Conservation (phyloP, 2,329 filamentous ascomycete genomes). For the Macrophomina pseudophaseolina region DNA sequence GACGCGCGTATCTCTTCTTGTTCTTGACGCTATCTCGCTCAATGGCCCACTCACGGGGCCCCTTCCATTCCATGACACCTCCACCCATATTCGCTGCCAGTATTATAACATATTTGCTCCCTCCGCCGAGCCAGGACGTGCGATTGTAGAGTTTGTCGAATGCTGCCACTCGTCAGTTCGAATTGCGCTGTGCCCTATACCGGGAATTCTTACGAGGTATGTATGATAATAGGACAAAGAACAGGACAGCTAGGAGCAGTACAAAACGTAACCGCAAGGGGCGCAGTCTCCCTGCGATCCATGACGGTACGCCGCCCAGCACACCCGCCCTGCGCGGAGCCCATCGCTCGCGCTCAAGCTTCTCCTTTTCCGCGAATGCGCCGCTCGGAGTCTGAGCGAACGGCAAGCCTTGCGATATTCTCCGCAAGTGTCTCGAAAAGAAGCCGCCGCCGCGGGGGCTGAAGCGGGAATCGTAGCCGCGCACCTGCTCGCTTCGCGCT, state of each 20-base stretch:
- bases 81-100: conserved; percentile 92
- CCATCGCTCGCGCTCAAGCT: conserved; percentile 67
- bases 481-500: conserved; percentile 73
- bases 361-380: conserved; percentile 77
- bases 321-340: conserved; percentile 46
- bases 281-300: conserved; percentile 60
- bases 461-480: conserved; percentile 79
- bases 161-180: conserved; percentile 49
- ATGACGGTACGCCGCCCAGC: conserved; percentile 41
- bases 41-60: conserved; percentile 95
- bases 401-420: conserved; percentile 78
- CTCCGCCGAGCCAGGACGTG: conserved; percentile 75
- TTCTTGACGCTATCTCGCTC: conserved; percentile 95
- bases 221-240: conserved; percentile 70
- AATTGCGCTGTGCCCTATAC: not conserved
- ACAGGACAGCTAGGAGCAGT: conserved; percentile 63
- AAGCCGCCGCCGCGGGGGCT: conserved; percentile 83
- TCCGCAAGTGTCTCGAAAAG: conserved; percentile 82
- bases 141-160: conserved; percentile 69
- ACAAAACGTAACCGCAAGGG: conserved; percentile 69
- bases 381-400: conserved; percentile 56
- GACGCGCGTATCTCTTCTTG: conserved; percentile 83
- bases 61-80: conserved; percentile 99
- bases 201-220: conserved; percentile 71
- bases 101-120: conserved; percentile 91